These are phyloP conservation scores for Globisporangium cederbergense DNA, from an alignment of 352 stramenopile species.

Conservation along the genomic window DNA sequence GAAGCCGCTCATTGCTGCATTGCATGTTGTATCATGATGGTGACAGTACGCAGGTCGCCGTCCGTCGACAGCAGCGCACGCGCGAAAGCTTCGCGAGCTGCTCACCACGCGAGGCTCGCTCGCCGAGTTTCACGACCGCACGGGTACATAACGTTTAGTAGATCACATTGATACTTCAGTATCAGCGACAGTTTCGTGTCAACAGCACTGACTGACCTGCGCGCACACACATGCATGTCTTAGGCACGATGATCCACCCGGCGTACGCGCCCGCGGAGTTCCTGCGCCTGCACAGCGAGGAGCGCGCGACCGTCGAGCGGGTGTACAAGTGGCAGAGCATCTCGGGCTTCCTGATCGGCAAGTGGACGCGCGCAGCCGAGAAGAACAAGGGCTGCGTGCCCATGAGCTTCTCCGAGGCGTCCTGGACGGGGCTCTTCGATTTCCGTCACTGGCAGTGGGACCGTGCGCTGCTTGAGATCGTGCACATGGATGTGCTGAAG, in stretches of 20 bases:
- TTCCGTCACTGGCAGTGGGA: slow-evolving; percentile 87
- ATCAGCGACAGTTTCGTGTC: not conserved
- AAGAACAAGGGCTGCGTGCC: slow-evolving; percentile 38
- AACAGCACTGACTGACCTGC: not conserved
- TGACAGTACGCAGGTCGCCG: slow-evolving; percentile 60
- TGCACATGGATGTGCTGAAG: slow-evolving; percentile 65
- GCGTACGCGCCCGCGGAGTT: slow-evolving; percentile 90
- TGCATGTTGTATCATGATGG: slow-evolving; percentile 21
- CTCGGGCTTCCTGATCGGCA: slow-evolving; percentile 81
- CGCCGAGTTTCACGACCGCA: slow-evolving; percentile 65
- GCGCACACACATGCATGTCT: not conserved
- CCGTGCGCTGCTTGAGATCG: slow-evolving; percentile 62
- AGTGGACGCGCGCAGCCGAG: slow-evolving; percentile 65
- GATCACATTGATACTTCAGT: not conserved
- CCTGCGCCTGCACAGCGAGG: slow-evolving; percentile 70
- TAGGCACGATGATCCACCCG: slow-evolving; percentile 78
- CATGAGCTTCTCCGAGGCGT: slow-evolving; percentile 93
- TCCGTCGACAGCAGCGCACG: slow-evolving; percentile 40
- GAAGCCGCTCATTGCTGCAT: not conserved
- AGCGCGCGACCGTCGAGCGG: slow-evolving; percentile 32
- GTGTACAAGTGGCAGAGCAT: slow-evolving; percentile 89
- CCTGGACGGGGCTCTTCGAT: slow-evolving; percentile 93
- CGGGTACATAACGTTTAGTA: slow-evolving; percentile 24
- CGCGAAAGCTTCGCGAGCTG: slow-evolving; percentile 44
- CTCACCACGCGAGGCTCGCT: slow-evolving; percentile 35